Evolutionary conservation across 2,329 filamentous ascomycete genomes (phyloP).

Genomic region (Fusarium anguioides): DNA sequence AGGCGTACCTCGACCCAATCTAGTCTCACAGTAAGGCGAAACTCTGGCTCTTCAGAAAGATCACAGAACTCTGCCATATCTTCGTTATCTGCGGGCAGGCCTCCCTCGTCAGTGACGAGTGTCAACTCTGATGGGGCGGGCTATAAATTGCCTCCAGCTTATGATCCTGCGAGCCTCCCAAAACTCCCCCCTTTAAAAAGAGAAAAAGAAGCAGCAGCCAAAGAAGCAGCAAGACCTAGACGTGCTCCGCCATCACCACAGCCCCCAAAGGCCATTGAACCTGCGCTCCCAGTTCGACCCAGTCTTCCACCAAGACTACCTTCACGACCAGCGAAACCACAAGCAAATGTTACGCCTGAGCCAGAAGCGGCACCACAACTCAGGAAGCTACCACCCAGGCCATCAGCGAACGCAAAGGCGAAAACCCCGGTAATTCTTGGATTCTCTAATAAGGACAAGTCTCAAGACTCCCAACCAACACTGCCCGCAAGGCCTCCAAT

Average conservation of each 20-base stretch:
- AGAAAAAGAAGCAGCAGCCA: conserved; percentile 59
- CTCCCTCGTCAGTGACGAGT: conserved; percentile 61
- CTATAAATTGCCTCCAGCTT: conserved; percentile 66
- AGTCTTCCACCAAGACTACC: conserved; percentile 63
- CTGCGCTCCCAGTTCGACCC: conserved; percentile 50
- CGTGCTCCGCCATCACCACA: conserved; percentile 33
- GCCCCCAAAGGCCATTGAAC: conserved; percentile 43
- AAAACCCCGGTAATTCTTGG: conserved; percentile 34
- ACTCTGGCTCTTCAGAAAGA: conserved; percentile 68
- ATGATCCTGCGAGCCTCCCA: conserved; percentile 67
- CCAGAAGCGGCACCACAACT: conserved; percentile 18
- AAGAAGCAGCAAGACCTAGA: conserved; percentile 41
- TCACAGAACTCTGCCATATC: conserved; percentile 67
- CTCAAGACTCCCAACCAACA: conserved; percentile 21
- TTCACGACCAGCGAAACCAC: conserved; percentile 56
- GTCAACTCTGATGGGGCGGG: conserved; percentile 55
- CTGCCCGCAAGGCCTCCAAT: conserved; percentile 32
- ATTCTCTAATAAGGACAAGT: conserved; percentile 22
- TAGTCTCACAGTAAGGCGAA: conserved; percentile 58
- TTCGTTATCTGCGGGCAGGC: conserved; percentile 60
- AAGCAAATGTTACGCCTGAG: conserved; percentile 20
- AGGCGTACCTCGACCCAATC: conserved; percentile 60
- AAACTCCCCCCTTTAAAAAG: conserved; percentile 66
- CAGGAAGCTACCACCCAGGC: conserved; percentile 33
- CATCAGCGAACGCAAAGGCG: conserved; percentile 24